These are phyloP conservation scores for Suillus brevipes DNA, from an alignment of 768 basidiomycete genomes.

Conservation along the genomic window DNA sequence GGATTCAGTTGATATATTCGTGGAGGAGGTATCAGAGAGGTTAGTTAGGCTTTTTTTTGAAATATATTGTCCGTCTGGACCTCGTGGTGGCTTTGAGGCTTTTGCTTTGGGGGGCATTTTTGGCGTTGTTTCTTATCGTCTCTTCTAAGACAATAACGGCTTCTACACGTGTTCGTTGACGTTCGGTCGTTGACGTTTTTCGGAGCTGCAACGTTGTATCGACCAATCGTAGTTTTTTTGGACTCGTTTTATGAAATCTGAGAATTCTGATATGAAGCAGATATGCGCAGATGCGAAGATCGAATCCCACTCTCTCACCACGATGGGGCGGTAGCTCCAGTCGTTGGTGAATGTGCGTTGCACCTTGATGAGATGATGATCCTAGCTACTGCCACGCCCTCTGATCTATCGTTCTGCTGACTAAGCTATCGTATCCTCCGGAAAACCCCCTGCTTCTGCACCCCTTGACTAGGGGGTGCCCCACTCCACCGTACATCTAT, in stretches of 20 bases:
- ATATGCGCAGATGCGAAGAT: background rate
- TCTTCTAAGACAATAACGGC: background rate
- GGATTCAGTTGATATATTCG: background rate
- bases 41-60: background rate
- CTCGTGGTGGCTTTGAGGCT: background rate
- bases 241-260: background rate
- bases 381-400: too few relatives aligned
- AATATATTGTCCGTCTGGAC: background rate
- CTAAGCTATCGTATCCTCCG: too few relatives aligned
- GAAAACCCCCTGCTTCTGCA: too few relatives aligned
- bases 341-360: too few relatives aligned
- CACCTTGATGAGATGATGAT: too few relatives aligned
- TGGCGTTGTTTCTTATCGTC: background rate
- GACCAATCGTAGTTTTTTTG: background rate
- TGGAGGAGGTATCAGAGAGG: background rate
- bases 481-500: constrained; percentile 28
- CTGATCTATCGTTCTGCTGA: too few relatives aligned
- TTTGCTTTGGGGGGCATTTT: background rate
- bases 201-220: background rate
- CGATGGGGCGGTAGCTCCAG: background rate
- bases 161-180: background rate
- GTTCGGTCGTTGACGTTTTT: background rate
- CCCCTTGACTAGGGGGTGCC: too few relatives aligned
- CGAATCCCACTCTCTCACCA: background rate
- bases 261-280: background rate